A percentile compares a stretch with the other conserved stretches of the same genome.
Conservation (phyloP, 2,329 filamentous ascomycete species). For the Fusarium sp. region DNA sequence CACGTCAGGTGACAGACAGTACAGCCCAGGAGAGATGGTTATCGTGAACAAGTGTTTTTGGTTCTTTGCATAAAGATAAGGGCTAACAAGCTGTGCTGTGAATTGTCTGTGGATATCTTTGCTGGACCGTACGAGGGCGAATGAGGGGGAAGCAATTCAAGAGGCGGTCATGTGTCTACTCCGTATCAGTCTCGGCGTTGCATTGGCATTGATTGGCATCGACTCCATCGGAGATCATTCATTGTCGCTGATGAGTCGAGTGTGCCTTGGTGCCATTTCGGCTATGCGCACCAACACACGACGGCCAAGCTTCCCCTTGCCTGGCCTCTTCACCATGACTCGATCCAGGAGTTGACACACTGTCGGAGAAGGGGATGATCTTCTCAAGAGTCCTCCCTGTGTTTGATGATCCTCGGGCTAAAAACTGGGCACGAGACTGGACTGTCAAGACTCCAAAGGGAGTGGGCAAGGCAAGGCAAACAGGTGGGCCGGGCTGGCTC, state of each 20-base stretch:
- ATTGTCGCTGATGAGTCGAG: background rate
- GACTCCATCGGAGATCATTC: background rate
- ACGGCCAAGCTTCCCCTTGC: background rate
- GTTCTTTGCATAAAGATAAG: background rate
- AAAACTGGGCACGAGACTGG: background rate
- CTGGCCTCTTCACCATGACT: background rate
- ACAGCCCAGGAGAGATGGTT: background rate
- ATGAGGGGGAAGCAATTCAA: constrained; percentile 1
- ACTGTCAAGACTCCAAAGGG: background rate
- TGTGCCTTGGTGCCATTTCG: background rate
- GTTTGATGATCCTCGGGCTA: background rate
- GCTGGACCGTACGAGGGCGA: background rate
- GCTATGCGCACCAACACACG: background rate
- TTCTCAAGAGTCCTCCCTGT: background rate
- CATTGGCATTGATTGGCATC: background rate
- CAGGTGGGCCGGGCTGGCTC: background rate
- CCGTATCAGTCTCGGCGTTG: background rate
- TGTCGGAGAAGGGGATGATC: background rate
- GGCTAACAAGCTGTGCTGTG: background rate
- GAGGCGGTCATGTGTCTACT: background rate
- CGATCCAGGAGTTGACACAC: no score
- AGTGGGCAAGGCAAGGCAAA: background rate
- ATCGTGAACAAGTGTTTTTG: background rate
- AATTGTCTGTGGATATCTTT: background rate
- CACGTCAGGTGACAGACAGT: background rate